Evolutionary conservation across 139 green algal genomes (phyloP).

Genomic region (Picochlorum sp.): DNA sequence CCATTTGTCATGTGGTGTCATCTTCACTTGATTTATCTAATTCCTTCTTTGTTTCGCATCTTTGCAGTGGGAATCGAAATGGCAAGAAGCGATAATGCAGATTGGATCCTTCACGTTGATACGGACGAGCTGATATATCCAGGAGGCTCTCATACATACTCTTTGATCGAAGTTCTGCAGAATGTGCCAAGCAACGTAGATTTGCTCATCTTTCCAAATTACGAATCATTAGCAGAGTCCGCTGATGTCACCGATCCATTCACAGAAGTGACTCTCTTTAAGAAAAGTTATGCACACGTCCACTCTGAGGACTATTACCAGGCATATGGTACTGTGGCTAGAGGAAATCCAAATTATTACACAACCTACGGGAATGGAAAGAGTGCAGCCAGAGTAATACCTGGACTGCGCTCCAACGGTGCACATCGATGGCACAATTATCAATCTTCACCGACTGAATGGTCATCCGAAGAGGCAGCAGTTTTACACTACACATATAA

Average conservation of each 20-base stretch:
- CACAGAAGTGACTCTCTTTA: conserved; percentile 70
- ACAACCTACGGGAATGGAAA: conserved; percentile 69
- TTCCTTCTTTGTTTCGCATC: not conserved
- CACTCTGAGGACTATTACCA: conserved; percentile 54
- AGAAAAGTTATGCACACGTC: conserved; percentile 68
- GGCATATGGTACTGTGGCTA: conserved; percentile 39
- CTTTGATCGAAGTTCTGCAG: conserved; percentile 37
- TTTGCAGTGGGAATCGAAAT: conserved; percentile 50
- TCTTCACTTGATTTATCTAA: not conserved
- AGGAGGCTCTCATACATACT: conserved; percentile 38
- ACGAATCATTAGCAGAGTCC: conserved; percentile 52
- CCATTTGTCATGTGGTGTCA: not conserved
- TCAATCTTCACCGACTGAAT: conserved; percentile 38
- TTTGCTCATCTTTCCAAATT: conserved; percentile 73
- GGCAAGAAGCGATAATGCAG: conserved; percentile 31
- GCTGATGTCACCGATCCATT: conserved; percentile 55
- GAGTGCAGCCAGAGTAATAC: conserved; percentile 45
- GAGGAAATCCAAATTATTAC: conserved; percentile 79
- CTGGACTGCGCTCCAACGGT: conserved; percentile 58
- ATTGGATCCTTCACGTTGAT: conserved; percentile 77
- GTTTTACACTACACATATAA: conserved; percentile 77
- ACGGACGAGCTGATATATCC: conserved; percentile 77
- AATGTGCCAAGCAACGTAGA: conserved; percentile 39
- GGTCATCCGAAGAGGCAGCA: conserved; percentile 44
- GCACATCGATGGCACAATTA: conserved; percentile 73